Conservation (phyloP, 129 eudicot species). For the Kitagawia praeruptora region DNA sequence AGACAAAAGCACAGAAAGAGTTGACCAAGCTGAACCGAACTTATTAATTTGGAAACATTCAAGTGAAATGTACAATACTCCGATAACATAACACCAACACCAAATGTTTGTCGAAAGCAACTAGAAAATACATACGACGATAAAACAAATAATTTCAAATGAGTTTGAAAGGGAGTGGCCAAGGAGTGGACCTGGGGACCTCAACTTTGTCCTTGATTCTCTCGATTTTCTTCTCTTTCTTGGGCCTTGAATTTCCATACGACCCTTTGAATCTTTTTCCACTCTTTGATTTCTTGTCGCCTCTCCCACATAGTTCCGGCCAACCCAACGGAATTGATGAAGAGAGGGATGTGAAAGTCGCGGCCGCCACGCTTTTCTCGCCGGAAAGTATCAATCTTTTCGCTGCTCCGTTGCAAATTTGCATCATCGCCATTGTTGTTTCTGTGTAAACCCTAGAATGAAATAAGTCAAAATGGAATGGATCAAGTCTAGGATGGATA, state of each 20-base stretch:
- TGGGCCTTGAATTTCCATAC: constrained; percentile 76
- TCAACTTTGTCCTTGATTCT: constrained; percentile 86
- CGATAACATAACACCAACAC: background rate
- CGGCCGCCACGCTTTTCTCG: constrained; percentile 13
- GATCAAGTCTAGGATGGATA: background rate
- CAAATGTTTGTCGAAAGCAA: background rate
- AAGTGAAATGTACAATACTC: background rate
- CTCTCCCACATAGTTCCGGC: constrained; percentile 75
- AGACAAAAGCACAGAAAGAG: background rate
- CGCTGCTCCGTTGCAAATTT: constrained; percentile 44
- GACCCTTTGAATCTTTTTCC: constrained; percentile 94
- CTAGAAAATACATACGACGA: background rate
- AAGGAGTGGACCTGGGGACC: constrained; percentile 98
- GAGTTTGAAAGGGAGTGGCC: constrained; percentile 98
- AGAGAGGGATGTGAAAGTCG: constrained; percentile 44
- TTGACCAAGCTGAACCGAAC: background rate
- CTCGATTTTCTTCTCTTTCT: constrained; percentile 73
- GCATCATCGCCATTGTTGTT: constrained; percentile 41
- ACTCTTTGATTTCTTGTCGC: constrained; percentile 80
- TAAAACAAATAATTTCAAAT: constrained; percentile 15
- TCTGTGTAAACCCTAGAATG: constrained; percentile 41
- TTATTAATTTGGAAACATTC: background rate
- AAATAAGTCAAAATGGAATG: no score
- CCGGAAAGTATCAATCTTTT: constrained; percentile 36
- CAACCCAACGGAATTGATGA: constrained; percentile 28